Percentiles rank a stretch among this genome's conserved stretches.
phyloP scores from a whole-genome alignment of 140 eudicot species.

The Ambrosia hybrid region DNA sequence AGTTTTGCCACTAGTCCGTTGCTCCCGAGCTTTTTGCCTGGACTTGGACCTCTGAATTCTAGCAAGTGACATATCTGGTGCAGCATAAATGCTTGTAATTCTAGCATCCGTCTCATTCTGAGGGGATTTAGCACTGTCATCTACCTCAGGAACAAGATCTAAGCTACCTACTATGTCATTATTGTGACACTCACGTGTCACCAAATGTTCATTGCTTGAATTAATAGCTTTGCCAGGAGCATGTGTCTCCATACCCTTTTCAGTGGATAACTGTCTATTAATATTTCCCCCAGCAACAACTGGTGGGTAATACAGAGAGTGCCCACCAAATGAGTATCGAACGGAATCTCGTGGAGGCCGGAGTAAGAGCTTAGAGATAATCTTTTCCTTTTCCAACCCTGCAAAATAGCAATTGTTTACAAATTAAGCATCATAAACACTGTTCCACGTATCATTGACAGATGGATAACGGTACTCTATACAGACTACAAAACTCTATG shows the following conservation, averaged over 20 bases:
- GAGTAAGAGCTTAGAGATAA: conserved; percentile 62
- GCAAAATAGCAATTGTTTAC: conserved; percentile 28
- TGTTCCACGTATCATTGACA: conserved; percentile 11
- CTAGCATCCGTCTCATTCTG: conserved; percentile 44
- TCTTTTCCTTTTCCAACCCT: conserved; percentile 71
- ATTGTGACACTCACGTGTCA: conserved; percentile 27
- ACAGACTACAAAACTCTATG: conserved; percentile 10
- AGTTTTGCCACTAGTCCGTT: conserved; percentile 59
- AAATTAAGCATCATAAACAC: conserved; percentile 12
- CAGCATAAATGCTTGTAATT: conserved; percentile 45
- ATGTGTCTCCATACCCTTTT: conserved; percentile 33
- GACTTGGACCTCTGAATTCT: conserved; percentile 83
- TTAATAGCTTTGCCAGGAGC: conserved; percentile 32
- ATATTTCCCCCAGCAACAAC: conserved; percentile 34
- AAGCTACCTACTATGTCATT: conserved; percentile 33
- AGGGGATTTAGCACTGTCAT: conserved; percentile 43
- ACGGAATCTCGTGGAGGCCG: conserved; percentile 41
- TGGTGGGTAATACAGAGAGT: conserved; percentile 37
- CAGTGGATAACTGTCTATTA: conserved; percentile 33
- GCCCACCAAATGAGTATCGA: conserved; percentile 40
- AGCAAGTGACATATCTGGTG: conserved; percentile 61
- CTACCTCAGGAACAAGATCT: conserved; percentile 38
- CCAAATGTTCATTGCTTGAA: conserved; percentile 32
- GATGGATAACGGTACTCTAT: not conserved
- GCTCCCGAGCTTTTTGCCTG: conserved; percentile 87